Base-by-base conservation (phyloP, 2,329 filamentous ascomycete species). In the Phyllachora maydis region DNA sequence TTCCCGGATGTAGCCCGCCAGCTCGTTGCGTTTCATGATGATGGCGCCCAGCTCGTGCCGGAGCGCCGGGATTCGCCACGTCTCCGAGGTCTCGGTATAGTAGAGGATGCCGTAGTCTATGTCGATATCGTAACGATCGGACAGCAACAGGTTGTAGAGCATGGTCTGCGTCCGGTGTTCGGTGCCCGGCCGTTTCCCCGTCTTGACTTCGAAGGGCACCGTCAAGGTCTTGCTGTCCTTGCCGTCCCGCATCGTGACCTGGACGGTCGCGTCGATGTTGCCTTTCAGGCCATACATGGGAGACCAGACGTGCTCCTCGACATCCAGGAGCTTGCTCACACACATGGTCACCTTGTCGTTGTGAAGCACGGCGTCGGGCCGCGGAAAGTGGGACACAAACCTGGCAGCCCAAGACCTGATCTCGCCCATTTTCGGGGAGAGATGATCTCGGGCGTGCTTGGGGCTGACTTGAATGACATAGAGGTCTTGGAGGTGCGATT, bases 301-400 rank as follows among this genome's bases (percentile, higher is more conserved):
- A 5, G 85, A 95, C 88, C 88, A 98, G 14, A 98, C 71, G 41
- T 95, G 88, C 45, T 98, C 88, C 43, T 98, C 88, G 7, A 98
- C 78, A 41, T 95, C 88, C 9, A 98, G 70, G 14, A 98, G 56
- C 42, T 95, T 98, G 38, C 73, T 90, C 35, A 98, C 71, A 35
- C 77, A 82, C 62, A 95, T 72, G 27, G 62, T 73, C 8, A 74
- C 66, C 33, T 71, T 74, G 25, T 74, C 66, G 19, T 74, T 75
- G 39, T 82, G 74, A 13, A 90, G 73, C 19, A 79, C 42, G 3
- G 81, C 82, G 33, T 73, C 65, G 4, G 58, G 39, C 61, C 73
- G 38, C 7, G 35, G 81, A 26, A 63, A 56, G 3, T 65, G 54
- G 4, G 71, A 63, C 7, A 98, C 64, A 42, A 93, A 98, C 1